Base-by-base conservation (phyloP, 106 monocot genomes). In the Narthecium ossifragum region DNA sequence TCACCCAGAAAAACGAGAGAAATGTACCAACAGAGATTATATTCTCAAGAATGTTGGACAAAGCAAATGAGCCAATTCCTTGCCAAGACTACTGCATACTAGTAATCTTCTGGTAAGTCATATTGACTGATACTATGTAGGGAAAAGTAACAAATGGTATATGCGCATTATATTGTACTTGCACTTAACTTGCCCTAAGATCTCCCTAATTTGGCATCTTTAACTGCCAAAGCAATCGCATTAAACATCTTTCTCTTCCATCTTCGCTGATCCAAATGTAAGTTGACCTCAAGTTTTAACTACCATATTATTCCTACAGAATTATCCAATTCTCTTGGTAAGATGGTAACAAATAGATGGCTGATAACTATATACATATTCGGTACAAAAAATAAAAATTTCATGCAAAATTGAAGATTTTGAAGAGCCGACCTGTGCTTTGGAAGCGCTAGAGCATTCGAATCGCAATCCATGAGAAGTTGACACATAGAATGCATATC, bases 401-500 rank as follows among this genome's bases (percentile, higher is more conserved):
- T 6, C 24, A 20, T 0, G 36, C 33, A 23, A 14, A 31, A 2
- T 57, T 57, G 3, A 17, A 7, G 8, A 4, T 36, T 17, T n/a
- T 34, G 21, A 18, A 25, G 15, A 26, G 37, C 43, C 2, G 17
- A 92, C 92, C 86, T 92, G 92, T 59, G 73, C 50, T 72, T 83
- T 75, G 21, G 83, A 92, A 51, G 23, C 27, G 57, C 80, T 87
- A 27, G 87, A 77, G 39, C 92, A 92, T 48, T 92, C 92, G 67
- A 92, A 83, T 38, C 83, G 67, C 61, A 84, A 72, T 1, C 92
- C 92, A 51, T 84, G 78, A 57, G 59, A 48, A 24, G 86, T 92
- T 50, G 78, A 69, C 20, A 92, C 69, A 54, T 80, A 83, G 67
- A 92, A 83, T 33, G 74, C 80, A 64, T 77, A 65, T 73, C 67